Evolutionary conservation across 2,329 filamentous ascomycete genomes (phyloP).

Genomic region (Diaporthe vexans): DNA sequence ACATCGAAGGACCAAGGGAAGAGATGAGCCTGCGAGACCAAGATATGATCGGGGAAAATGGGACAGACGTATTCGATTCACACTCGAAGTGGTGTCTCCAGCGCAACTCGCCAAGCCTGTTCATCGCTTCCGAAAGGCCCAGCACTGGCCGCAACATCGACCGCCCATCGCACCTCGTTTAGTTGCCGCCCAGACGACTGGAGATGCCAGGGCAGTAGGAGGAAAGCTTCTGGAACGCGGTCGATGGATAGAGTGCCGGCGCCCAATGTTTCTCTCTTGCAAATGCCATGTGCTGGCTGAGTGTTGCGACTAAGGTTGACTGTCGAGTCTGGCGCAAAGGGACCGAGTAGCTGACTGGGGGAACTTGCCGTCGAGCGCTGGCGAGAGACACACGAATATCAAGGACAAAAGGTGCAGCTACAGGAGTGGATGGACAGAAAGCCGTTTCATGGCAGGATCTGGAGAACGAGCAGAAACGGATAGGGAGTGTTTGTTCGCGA

Average conservation of each 20-base stretch:
- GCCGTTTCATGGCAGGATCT: neutral
- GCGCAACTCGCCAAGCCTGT: neutral
- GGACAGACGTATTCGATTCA: fast-evolving
- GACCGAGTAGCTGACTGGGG: too few relatives aligned
- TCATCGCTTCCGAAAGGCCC: neutral
- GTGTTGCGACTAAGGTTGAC: neutral
- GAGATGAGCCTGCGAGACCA: too few relatives aligned
- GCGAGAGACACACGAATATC: neutral
- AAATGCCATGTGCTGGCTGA: neutral
- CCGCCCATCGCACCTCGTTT: neutral
- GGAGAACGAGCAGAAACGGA: neutral
- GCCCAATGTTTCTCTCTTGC: too few relatives aligned
- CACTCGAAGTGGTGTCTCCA: neutral
- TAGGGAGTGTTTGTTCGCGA: neutral
- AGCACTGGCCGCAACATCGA: neutral
- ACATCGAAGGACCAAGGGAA: neutral
- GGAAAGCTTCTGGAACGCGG: neutral
- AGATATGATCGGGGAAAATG: too few relatives aligned
- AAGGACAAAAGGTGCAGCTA: neutral
- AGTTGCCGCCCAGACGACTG: neutral
- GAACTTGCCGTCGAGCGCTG: too few relatives aligned
- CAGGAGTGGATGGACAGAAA: neutral
- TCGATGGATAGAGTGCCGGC: neutral
- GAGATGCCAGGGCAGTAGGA: neutral
- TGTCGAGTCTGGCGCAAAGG: neutral